Evolutionary conservation across 768 basidiomycete genomes (phyloP), one percentile per base, ranked within the genome.

Genomic region (Russula foetens): DNA sequence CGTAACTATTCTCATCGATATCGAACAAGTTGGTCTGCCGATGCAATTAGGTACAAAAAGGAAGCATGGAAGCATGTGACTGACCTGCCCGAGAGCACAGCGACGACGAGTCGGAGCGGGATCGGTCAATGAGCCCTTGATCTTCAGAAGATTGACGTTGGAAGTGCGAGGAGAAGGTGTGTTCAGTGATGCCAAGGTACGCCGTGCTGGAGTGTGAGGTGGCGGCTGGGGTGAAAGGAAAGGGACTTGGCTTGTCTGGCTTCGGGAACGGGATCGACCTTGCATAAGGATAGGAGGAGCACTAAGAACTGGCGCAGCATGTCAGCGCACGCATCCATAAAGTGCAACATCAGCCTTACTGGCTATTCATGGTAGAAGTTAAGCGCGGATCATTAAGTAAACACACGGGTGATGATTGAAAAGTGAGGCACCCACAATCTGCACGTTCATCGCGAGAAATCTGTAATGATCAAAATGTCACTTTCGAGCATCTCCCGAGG

Each of bases 101-200:
- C 75, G 70, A 41, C 79, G 77, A 43, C 77, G 75, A 1, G 73
- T 74, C 53, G 74, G 81, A 9, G 85, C 81, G 23, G 88, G 88
- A 69, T 89, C 88, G 2, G 88, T 90, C 56, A 84, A 73, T 66
- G 84, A 82, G 53, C 88, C 88, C 66, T 88, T 85, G 38, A 84
- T 72, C 69, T 83, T 84, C 38, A 84, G 76, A 68, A 81, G 80
- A 62, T 71, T 77, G 9, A 76, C 71, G 57, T 81, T 74, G n/a
- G 76, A 73, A 49, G 80, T 75, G 66, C 85, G 86, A 1, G 80
- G 86, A n/a, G 86, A 85, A 58, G 86, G 86, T 46, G 86, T 89
- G 46, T 81, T 80, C 64, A 77, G 66, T 48, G 71, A 68, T 35
- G 69, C 74, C 43, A 76, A 69, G 26, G 78, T 71, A 38, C 71